phyloP scores from a whole-genome alignment of 805 yeast genomes.

The Yamadazyma philogaea region DNA sequence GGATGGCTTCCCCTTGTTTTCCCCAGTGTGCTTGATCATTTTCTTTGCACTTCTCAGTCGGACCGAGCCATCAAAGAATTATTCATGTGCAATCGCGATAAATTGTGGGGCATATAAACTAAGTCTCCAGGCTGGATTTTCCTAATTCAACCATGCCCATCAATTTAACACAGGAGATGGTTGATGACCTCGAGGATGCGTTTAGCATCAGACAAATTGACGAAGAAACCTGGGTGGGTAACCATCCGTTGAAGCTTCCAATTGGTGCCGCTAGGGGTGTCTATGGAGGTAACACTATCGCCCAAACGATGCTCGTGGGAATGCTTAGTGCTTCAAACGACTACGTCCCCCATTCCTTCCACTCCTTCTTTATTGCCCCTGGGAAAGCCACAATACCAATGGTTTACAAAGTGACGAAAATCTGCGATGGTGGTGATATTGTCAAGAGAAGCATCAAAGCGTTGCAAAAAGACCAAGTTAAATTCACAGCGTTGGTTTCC shows the following conservation, averaged over 20 bases:
- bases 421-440: conserved; percentile 53
- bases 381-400: conserved; percentile 48
- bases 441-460: conserved; percentile 54
- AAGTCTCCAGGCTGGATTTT: neutral
- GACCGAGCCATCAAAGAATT: no score
- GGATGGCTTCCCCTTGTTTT: no score
- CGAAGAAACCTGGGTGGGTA: conserved; percentile 30
- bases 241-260: conserved; percentile 34
- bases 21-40: no score
- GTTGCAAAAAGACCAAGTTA: conserved; percentile 49
- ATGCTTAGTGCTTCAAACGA: conserved; percentile 39
- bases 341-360: conserved; percentile 56
- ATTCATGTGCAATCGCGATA: conserved; percentile 2
- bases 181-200: conserved; percentile 25
- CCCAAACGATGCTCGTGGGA: conserved; percentile 63
- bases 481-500: conserved; percentile 51
- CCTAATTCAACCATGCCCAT: neutral
- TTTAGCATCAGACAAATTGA: conserved; percentile 24
- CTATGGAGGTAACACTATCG: conserved; percentile 68
- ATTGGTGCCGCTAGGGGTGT: conserved; percentile 55
- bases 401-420: conserved; percentile 49
- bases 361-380: conserved; percentile 57
- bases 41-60: no score
- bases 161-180: neutral
- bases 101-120: conserved; percentile 3